Evolutionary conservation across 202 grass and related monocot genomes (phyloP).

Genomic region (Tripidium arundinaceum): DNA sequence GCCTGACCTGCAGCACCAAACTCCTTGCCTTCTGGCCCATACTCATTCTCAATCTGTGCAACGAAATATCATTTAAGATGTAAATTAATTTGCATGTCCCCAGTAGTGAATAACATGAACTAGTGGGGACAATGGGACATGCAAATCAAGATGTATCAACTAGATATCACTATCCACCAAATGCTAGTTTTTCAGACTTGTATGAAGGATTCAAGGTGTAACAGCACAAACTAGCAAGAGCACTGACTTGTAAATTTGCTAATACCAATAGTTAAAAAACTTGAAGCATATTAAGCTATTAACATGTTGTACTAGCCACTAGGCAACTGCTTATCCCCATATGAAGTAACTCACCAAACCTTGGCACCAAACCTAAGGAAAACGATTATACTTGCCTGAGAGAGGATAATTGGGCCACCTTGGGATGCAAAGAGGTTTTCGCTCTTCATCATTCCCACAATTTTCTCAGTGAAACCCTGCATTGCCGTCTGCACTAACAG

Average conservation of each 20-base stretch:
- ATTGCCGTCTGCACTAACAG: constrained; percentile 67
- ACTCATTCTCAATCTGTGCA: constrained; percentile 95
- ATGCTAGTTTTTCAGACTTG: not conserved
- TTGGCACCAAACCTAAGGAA: not conserved
- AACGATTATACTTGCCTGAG: constrained; percentile 61
- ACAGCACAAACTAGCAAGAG: not conserved
- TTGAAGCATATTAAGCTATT: not conserved
- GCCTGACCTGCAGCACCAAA: constrained; percentile 69
- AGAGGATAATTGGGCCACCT: constrained; percentile 96
- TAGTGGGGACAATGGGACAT: too few relatives aligned
- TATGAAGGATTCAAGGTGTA: not conserved
- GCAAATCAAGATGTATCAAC: too few relatives aligned
- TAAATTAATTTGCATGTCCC: not conserved
- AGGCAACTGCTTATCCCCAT: not conserved
- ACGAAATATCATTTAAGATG: not conserved
- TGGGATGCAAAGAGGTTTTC: constrained; percentile 93
- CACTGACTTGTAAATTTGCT: not conserved
- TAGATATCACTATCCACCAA: too few relatives aligned
- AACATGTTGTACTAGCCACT: not conserved
- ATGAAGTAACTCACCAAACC: not conserved
- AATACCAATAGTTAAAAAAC: not conserved
- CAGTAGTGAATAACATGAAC: constrained; percentile 2
- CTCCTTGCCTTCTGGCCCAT: constrained; percentile 76
- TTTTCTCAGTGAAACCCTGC: constrained; percentile 95
- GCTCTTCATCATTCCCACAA: constrained; percentile 88